A percentile compares a stretch with the other conserved stretches of the same genome.
These are phyloP conservation scores for Nemania sp. DNA, from an alignment of 2,329 filamentous ascomycete genomes.

Conservation along the genomic window DNA sequence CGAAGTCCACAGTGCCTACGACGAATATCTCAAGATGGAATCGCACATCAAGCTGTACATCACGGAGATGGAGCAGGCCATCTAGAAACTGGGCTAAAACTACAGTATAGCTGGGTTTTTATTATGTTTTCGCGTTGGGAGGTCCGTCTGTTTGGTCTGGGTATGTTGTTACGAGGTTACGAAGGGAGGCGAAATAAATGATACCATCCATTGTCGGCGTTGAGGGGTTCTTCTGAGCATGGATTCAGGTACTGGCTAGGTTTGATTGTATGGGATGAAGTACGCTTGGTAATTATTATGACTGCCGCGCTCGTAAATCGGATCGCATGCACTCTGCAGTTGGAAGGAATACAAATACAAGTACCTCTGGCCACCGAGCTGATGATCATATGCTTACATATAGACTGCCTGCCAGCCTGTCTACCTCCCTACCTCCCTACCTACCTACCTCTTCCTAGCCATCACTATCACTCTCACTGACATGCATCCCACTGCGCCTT, in stretches of 20 bases:
- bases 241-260: background rate
- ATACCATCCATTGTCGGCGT: constrained; percentile 52
- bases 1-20: constrained; percentile 85
- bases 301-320: no score
- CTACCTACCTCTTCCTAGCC: no score
- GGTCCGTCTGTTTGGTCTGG: constrained; percentile 12
- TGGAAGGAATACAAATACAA: no score
- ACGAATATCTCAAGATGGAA: constrained; percentile 97
- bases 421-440: no score
- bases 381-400: background rate
- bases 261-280: no score
- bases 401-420: constrained; percentile 15
- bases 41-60: constrained; percentile 97
- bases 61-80: constrained; percentile 95
- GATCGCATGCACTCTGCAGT: no score
- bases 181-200: constrained; percentile 39
- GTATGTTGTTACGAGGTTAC: constrained; percentile 32
- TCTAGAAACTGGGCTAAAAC: constrained; percentile 47
- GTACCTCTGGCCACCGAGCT: background rate
- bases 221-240: constrained; percentile 30
- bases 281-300: no score
- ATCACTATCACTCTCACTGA: constrained; percentile 14
- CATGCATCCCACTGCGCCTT: constrained; percentile 44
- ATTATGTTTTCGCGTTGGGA: constrained; percentile 9
- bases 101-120: no score